A percentile compares a stretch with the other conserved stretches of the same genome.
phyloP scores from a whole-genome alignment of 2,329 filamentous ascomycete genomes.

The Alternaria dauci region DNA sequence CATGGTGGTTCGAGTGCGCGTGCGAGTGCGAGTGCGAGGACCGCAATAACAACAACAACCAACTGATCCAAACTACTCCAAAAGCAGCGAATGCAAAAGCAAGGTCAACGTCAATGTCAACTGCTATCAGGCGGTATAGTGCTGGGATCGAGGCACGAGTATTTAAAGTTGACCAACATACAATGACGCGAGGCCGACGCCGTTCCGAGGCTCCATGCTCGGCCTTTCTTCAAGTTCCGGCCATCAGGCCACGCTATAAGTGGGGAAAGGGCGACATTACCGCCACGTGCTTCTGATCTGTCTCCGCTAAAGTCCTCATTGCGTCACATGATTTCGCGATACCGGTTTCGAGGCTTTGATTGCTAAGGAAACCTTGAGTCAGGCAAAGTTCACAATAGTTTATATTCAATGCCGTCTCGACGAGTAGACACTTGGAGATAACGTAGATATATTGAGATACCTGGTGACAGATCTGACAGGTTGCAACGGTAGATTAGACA shows the following conservation, averaged over 20 bases:
- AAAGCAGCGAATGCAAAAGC: neutral
- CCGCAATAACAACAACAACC: neutral
- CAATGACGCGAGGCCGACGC: conserved; percentile 12
- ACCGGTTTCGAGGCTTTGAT: neutral
- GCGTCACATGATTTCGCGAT: no score
- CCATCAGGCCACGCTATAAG: neutral
- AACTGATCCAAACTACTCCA: neutral
- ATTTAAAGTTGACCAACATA: conserved; percentile 4
- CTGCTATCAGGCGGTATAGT: neutral
- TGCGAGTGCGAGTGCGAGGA: neutral
- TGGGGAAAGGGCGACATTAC: neutral
- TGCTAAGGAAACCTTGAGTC: neutral
- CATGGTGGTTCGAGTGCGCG: conserved; percentile 28
- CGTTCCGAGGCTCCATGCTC: conserved; percentile 15
- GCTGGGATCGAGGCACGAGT: neutral
- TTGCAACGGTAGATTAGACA: neutral
- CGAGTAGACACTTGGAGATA: neutral
- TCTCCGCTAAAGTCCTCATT: no score
- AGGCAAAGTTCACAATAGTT: neutral
- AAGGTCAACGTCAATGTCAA: neutral
- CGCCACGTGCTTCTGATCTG: no score
- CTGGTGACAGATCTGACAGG: neutral
- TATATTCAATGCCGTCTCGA: neutral
- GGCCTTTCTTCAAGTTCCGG: conserved; percentile 15
- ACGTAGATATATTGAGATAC: neutral